phyloP scores from a whole-genome alignment of 306 rosid genomes.

The Styphnolobium japonicum region DNA sequence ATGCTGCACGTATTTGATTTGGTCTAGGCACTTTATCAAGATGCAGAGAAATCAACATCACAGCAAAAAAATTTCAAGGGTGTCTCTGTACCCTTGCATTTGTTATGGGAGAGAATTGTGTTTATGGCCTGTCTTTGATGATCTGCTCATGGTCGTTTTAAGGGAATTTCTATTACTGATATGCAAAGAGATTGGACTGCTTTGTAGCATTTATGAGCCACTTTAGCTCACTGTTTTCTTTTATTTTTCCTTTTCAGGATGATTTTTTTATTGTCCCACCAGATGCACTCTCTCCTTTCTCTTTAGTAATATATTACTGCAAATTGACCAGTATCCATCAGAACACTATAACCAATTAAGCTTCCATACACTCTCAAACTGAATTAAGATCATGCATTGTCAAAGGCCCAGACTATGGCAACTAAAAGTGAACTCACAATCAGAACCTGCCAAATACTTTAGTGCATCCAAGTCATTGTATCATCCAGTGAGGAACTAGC shows the following conservation, averaged over 20 bases:
- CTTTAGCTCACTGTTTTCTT: not conserved
- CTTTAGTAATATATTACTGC: not conserved
- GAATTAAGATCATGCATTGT: not conserved
- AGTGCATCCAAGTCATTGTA: not conserved
- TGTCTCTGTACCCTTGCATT: not conserved
- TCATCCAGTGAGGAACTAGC: not conserved
- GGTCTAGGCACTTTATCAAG: not conserved
- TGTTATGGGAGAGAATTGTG: not conserved
- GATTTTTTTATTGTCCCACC: not conserved
- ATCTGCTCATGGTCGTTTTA: not conserved
- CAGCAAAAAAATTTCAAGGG: not conserved
- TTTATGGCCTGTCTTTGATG: not conserved
- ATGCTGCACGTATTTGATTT: not conserved
- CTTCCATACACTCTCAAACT: not conserved
- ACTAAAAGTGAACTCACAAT: not conserved
- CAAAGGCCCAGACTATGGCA: not conserved
- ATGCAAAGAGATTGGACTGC: not conserved
- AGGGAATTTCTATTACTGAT: not conserved
- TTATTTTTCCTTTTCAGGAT: not conserved
- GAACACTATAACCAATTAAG: not conserved
- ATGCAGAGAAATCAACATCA: constrained; percentile 4
- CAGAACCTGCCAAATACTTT: not conserved
- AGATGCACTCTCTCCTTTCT: not conserved
- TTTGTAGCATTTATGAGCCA: not conserved
- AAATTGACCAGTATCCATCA: not conserved